phyloP scores from a whole-genome alignment of 305 asterid genomes.

The Fraxinus greggii region DNA sequence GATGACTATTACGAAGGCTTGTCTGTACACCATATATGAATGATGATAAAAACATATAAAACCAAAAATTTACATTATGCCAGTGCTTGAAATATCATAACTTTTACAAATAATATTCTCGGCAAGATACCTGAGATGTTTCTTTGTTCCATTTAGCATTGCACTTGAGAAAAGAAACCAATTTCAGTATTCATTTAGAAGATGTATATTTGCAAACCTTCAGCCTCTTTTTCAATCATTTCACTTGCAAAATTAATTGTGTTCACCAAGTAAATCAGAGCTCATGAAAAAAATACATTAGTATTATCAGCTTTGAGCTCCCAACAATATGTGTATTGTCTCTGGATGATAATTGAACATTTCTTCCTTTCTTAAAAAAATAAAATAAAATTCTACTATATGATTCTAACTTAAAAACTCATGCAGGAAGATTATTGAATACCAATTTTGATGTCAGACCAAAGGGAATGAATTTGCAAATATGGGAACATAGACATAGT shows the following conservation, averaged over 20 bases:
- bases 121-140: neutral
- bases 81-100: neutral
- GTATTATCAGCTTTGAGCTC: constrained; percentile 3
- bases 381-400: neutral
- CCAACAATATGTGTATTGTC: neutral
- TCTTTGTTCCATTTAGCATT: neutral
- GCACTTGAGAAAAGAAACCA: neutral
- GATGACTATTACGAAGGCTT: neutral
- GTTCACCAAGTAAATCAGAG: neutral
- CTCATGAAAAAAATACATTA: neutral
- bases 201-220: neutral
- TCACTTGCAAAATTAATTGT: too few relatives aligned
- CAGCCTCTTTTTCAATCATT: too few relatives aligned
- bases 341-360: neutral
- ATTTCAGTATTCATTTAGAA: neutral
- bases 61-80: neutral
- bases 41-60: neutral
- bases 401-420: constrained; percentile 4
- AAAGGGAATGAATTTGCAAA: neutral
- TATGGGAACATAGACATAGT: neutral
- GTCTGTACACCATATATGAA: neutral
- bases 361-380: neutral
- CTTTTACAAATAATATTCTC: neutral
- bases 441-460: neutral
- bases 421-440: neutral